Evolutionary conservation across 345 rosid genomes (phyloP), one percentile per base, ranked within the genome.

Genomic region (Toxicodendron radicans): DNA sequence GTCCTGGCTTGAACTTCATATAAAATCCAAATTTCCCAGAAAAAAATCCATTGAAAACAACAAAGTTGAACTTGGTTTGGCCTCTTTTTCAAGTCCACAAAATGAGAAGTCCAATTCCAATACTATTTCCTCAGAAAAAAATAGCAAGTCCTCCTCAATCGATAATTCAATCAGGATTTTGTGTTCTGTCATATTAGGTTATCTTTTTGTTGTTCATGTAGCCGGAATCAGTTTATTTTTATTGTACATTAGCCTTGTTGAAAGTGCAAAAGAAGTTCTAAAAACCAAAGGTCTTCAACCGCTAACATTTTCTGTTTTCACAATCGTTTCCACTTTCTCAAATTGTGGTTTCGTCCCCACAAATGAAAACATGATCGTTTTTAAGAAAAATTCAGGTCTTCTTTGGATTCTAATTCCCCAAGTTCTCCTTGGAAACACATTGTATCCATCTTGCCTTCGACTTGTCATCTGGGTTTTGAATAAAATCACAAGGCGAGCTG

Each of bases 311-410:
- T 81, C 91, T 0, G 38, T 85, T 32, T 85, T 89, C 76, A 79
- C 85, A 10, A 53, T 73, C 0, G 80, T 87, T 10, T 87, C 91
- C 0, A 87, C 86, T 2, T 85, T 87, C 38, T 59, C 84, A 0
- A 85, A 49, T 41, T 87, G 87, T 4, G 93, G 93, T 1, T 87
- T 87, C 10, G 72, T 85, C 0, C 91, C 93, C 0, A 87, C 91
- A 9, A 87, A 89, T 6, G 91, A 89, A 60, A 87, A 85, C 85
- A 84, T 87, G 88, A 30, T 78, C 1, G 85, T 62, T 32, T 88
- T 88, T 70, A 64, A 30, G 27, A 73, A 74, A 66, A 77, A 87
- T 64, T 75, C 90, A 1, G 80, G 79, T 46, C 81, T 87, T 20
- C 81, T 81, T 30, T 58, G 81, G 0, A 41, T 85, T 23, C 79